phyloP scores from a whole-genome alignment of 352 stramenopile genomes.

The Phytophthora hibernalis region DNA sequence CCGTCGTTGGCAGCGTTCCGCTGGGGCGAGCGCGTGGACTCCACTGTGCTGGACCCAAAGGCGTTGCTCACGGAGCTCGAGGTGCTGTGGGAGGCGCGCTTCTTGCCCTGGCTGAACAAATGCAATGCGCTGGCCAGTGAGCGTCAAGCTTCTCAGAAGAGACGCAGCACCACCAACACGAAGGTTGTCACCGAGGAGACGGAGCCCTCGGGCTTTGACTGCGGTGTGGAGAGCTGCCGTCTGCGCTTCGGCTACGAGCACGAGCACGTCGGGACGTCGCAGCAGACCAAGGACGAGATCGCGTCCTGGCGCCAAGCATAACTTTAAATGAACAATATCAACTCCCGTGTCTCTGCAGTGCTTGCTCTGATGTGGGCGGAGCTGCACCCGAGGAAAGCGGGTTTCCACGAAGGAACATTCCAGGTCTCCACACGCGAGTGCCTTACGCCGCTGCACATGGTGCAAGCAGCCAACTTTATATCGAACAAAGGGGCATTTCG shows the following conservation, averaged over 20 bases:
- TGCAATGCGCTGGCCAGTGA: constrained; percentile 63
- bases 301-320: constrained; percentile 58
- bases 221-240: constrained; percentile 62
- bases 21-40: constrained; percentile 55
- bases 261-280: constrained; percentile 71
- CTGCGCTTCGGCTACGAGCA: constrained; percentile 75
- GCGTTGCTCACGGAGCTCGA: constrained; percentile 35
- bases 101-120: constrained; percentile 70
- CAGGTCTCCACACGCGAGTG: constrained; percentile 28
- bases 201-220: constrained; percentile 68
- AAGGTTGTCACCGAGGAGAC: constrained; percentile 19
- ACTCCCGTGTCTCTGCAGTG: no score
- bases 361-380: constrained; percentile 22
- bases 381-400: neutral
- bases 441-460: neutral
- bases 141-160: constrained; percentile 33
- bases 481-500: constrained; percentile 33
- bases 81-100: constrained; percentile 60
- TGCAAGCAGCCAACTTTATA: constrained; percentile 39
- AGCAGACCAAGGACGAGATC: constrained; percentile 66
- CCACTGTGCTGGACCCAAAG: constrained; percentile 50
- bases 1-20: constrained; percentile 59
- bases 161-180: constrained; percentile 12
- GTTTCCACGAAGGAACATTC: constrained; percentile 29
- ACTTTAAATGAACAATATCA: constrained; percentile 17